Base-by-base conservation (phyloP, 805 yeast genomes). In the Candida verbasci region DNA sequence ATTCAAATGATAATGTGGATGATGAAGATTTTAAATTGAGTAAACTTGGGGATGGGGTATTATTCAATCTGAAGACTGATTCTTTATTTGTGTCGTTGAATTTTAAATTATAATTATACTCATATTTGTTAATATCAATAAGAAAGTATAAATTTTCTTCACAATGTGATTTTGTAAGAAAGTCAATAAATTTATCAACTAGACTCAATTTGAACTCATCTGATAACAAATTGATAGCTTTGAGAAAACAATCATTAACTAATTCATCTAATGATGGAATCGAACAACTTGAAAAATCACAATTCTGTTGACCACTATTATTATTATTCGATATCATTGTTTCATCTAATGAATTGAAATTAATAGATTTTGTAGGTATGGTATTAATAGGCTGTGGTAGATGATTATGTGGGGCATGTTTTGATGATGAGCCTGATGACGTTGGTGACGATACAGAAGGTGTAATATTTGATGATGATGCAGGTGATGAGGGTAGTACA, bases 41-140 rank as follows among this genome's bases (percentile, higher is more conserved):
- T 23, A 38, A 18, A 20, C 21, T 25, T 29, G 43, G 40, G 30
- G 29, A 32, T 9, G 43, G 43, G 3, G 43, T 32, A 25, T 29
- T 27, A 17, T 40, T 40, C 11, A 40, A 37, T 15, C 43, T 21
- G n/a, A 17, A 11, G 17, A 15, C 10, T 21, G 17, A 17, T 29
- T 14, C n/a, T 26, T 17, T 14, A 15, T 28, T 17, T 14, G 4
- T 5, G 16, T 18, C 24, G 11, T 29, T 23, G 5, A 41, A 20
- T 18, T 42, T 44, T 14, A n/a, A 3, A 36, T 65, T 68, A 58
- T 66, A 68, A 37, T 55, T 60, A 49, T 62, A 59, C 42, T 72
- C 75, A 49, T 72, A 72, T 34, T 62, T 64, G 50, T 50, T 70
- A 10, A 72, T 69, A 39, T 69, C 74, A 8, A 70, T 58, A 21